Percentiles rank a stretch among this genome's conserved stretches.
These are phyloP conservation scores for Aureobasidium sp. DNA, from an alignment of 2,329 filamentous ascomycete species.

Conservation along the genomic window DNA sequence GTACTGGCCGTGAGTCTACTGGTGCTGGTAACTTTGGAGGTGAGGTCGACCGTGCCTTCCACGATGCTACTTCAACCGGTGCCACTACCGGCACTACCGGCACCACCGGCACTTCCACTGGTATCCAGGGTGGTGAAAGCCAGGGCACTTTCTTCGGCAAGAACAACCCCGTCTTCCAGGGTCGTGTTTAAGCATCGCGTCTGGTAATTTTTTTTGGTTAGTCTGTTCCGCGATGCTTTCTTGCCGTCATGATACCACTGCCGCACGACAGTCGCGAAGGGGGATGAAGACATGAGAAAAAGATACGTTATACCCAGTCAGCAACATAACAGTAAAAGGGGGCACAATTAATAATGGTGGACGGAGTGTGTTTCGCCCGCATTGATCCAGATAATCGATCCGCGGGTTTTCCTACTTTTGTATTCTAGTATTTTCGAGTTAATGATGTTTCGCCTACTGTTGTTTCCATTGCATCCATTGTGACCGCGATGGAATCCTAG, in stretches of 20 bases:
- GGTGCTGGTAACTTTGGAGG: conserved; percentile 13
- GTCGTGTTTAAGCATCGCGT: conserved; percentile 25
- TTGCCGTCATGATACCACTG: conserved; percentile 24
- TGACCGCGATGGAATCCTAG: background rate
- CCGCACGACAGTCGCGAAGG: conserved; percentile 16
- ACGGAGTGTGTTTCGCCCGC: background rate
- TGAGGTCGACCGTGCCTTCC: conserved; percentile 14
- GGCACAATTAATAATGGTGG: conserved; percentile 3
- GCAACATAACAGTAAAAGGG: background rate
- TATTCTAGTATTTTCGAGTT: conserved; percentile 2
- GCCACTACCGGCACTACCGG: conserved; percentile 16
- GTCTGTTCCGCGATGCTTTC: conserved; percentile 1
- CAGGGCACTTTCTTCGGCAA: conserved; percentile 35
- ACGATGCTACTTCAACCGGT: background rate
- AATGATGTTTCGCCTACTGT: background rate
- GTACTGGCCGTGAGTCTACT: background rate
- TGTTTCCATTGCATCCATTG: background rate
- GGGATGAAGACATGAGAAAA: background rate
- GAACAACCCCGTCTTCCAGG: conserved; percentile 39
- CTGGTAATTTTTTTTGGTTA: conserved; percentile 1
- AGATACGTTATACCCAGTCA: conserved; percentile 11
- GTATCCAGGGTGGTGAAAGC: background rate
- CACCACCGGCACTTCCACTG: conserved; percentile 9
- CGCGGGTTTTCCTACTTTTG: background rate
- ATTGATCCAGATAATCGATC: background rate